phyloP scores from a whole-genome alignment of 2,329 filamentous ascomycete species.

The Monosporascus sp. region DNA sequence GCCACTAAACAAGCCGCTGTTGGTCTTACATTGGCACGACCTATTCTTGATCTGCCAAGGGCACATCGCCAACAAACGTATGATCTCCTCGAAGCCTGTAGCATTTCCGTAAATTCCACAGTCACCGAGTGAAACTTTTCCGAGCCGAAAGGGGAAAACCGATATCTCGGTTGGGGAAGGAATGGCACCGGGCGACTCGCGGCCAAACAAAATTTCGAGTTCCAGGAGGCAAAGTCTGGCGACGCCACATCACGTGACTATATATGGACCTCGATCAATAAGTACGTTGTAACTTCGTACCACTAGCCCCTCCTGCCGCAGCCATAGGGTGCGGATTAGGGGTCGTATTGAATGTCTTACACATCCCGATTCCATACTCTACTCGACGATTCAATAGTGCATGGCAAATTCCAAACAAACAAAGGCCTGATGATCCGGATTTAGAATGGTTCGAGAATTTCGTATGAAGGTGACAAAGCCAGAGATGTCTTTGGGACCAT shows the following conservation, averaged over 20 bases:
- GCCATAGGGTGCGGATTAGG: too few relatives aligned
- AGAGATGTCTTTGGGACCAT: not conserved
- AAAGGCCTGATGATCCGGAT: not conserved
- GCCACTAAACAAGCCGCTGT: conserved; percentile 6
- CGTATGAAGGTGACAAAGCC: not conserved
- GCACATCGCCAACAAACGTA: conserved; percentile 28
- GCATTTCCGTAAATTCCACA: conserved; percentile 14
- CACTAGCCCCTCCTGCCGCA: too few relatives aligned
- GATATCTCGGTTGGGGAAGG: not conserved
- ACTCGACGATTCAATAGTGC: not conserved
- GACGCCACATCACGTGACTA: not conserved
- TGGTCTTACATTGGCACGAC: conserved; percentile 4
- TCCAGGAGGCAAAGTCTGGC: not conserved
- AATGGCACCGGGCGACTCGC: too few relatives aligned
- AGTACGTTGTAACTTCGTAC: too few relatives aligned
- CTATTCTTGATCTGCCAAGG: conserved; percentile 7
- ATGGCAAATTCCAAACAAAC: not conserved
- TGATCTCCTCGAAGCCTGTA: conserved; percentile 20
- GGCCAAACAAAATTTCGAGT: not conserved
- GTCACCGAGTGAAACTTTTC: not conserved
- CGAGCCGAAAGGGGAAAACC: not conserved
- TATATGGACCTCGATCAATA: not conserved
- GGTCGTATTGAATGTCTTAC: not conserved
- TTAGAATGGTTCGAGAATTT: not conserved
- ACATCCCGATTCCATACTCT: not conserved